Conservation (phyloP, 192 early-diverging fungal genomes). For the Spinellus fusiger region DNA sequence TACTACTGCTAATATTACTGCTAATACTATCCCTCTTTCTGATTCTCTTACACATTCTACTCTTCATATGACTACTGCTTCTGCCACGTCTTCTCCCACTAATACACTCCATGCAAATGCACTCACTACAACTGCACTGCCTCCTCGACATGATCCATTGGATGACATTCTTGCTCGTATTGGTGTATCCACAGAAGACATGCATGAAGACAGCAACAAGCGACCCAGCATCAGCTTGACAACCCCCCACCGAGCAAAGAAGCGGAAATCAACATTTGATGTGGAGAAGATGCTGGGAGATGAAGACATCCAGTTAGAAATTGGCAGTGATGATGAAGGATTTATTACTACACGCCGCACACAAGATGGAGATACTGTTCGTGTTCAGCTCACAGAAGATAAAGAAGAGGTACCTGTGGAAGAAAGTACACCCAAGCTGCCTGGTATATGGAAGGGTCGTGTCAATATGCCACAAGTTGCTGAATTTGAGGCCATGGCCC, state of each 20-base stretch:
- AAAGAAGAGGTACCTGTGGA: neutral
- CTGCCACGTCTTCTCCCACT: too few relatives aligned
- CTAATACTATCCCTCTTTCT: too few relatives aligned
- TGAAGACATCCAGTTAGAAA: conserved; percentile 27
- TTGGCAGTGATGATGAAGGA: conserved; percentile 17
- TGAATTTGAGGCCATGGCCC: conserved; percentile 45
- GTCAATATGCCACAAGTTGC: conserved; percentile 62
- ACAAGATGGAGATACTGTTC: neutral
- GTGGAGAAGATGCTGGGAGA: conserved; percentile 12
- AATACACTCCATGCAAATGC: neutral
- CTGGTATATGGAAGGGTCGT: conserved; percentile 53
- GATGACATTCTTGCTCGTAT: conserved; percentile 50
- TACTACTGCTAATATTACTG: too few relatives aligned
- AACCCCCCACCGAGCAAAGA: conserved; percentile 31
- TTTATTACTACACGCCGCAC: neutral
- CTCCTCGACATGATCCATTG: conserved; percentile 26
- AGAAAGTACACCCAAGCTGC: neutral
- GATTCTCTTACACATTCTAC: too few relatives aligned
- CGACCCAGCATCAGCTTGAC: conserved; percentile 28
- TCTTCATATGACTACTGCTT: too few relatives aligned
- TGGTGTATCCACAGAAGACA: conserved; percentile 31
- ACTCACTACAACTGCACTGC: neutral
- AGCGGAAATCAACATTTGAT: conserved; percentile 16
- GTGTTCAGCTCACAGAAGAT: neutral
- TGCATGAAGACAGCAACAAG: conserved; percentile 25